Base-by-base conservation (phyloP, 345 rosid species). In the Eutrema yunnanense region DNA sequence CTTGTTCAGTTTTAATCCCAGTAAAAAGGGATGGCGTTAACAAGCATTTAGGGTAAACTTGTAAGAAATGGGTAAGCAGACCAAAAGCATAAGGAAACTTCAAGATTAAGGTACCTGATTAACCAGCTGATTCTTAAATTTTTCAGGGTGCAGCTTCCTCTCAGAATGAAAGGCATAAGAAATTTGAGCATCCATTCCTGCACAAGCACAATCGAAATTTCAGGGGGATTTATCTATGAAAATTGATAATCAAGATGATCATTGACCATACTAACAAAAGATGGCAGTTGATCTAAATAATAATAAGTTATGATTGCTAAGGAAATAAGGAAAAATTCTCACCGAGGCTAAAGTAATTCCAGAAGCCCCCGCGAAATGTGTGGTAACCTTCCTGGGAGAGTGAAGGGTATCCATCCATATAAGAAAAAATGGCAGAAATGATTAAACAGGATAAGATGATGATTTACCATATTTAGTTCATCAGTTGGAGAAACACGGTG, bases 321-420 rank as follows among this genome's bases (percentile, higher is more conserved):
- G 2, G 56, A 14, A 14, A 57, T 14, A 29, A 29, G 30, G 5
- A 54, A 55, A 49, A 66, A 56, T 5, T 80, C 88, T 82, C 78
- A 95, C 97, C 99, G 81, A 95, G 82, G 82, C 97, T 95, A 74
- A 92, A 95, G 84, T 95, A 92, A 79, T 92, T 95, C 97, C 99
- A 95, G 83, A 92, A 92, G 61, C 99, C 97, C 12, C 99, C 97
- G 30, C 93, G 88, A 83, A 87, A 95, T 55, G 99, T 95, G 74
- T 85, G 86, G 81, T 11, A 76, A 61, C 97, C 99, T 77, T 92
- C 97, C 97, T 95, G 88, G 46, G 68, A 81, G 69, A 54, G 63
- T 56, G 13, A 67, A 59, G 65, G 74, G 62, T 29, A 43, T 29
- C 36, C n/a, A 43, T 29, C 36, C n/a, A 57, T 48, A 52, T 42